Base-by-base conservation (phyloP, 257 asterid species). In the Scutellaria galericulata region DNA sequence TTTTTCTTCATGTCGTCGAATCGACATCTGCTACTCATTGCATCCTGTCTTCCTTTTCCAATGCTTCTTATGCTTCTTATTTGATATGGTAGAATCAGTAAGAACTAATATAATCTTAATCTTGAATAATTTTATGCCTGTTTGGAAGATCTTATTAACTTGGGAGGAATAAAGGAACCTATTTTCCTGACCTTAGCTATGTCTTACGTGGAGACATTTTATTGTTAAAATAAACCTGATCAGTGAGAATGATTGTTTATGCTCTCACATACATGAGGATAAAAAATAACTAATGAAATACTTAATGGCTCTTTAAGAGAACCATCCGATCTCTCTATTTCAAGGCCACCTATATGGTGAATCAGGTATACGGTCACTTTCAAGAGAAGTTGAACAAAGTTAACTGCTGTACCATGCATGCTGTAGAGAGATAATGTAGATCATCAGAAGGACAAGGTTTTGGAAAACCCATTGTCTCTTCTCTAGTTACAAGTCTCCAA, bases 191-290 rank as follows among this genome's bases (percentile, higher is more conserved):
- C 70, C 14, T 31, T 40, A 20, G 22, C 11, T 27, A 9, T 63
- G 35, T 63, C 15, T 41, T 14, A 14, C 37, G 8, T 42, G 18
- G 37, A 64, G 41, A 27, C 35, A 11, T 7, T 89, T 77, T 89
- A 77, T 86, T 86, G 94, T 89, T 92, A 8, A 24, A 42, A 42
- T 15, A 14, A 41, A 7, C 37, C 37, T 62, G 53, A 62, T 44
- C 9, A 15, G 69, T 39, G 31, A 44, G 60, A 54, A 18, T 64
- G 55, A 18, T 44, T 42, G 50, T 40, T 20, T 44, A 44, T 37
- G 54, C 47, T 44, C 53, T 63, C 39, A 3, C 9, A 5, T 15
- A 46, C 70, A 15, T 18, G 58, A 24, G 15, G 31, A 52, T 18
- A 52, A 15, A 31, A 51, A 52, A 14, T 52, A 52, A 52, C 24